These are phyloP conservation scores for Yamadazyma sp. DNA, from an alignment of 1,139 yeast species.

Conservation along the genomic window DNA sequence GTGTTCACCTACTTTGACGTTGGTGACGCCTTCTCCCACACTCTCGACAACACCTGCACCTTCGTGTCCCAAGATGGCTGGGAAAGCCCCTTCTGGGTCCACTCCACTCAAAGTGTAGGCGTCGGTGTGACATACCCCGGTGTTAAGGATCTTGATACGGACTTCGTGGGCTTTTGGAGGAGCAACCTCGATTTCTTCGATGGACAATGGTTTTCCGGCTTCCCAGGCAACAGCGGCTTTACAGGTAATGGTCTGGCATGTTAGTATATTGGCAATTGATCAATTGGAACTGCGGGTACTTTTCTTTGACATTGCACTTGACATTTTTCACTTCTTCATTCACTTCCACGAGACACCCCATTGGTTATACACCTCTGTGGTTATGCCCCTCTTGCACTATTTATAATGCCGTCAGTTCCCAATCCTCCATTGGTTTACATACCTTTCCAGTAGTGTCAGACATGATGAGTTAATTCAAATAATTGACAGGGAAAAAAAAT, in stretches of 20 bases:
- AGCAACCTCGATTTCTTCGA: slow-evolving; percentile 86
- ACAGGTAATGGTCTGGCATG: slow-evolving; percentile 72
- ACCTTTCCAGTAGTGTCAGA: slow-evolving; percentile 34
- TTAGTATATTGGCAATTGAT: slow-evolving; percentile 10
- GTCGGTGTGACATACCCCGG: slow-evolving; percentile 98
- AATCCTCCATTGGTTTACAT: slow-evolving; percentile 22
- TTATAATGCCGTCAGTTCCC: slow-evolving; percentile 5
- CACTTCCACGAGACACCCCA: not conserved
- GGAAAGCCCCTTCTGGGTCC: slow-evolving; percentile 97
- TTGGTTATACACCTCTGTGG: slow-evolving; percentile 1
- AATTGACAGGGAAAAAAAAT: not conserved
- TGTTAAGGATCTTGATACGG: slow-evolving; percentile 79
- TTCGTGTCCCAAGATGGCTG: slow-evolving; percentile 90
- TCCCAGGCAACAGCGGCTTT: slow-evolving; percentile 98
- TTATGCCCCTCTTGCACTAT: slow-evolving; percentile 1
- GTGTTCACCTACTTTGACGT: slow-evolving; percentile 83
- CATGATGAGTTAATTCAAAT: not conserved
- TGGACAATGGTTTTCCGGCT: slow-evolving; percentile 78
- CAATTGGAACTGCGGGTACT: too few relatives aligned
- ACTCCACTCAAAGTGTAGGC: slow-evolving; percentile 92
- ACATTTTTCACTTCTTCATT: too few relatives aligned
- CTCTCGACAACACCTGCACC: slow-evolving; percentile 96
- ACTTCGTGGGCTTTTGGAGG: slow-evolving; percentile 98
- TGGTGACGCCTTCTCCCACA: slow-evolving; percentile 89
- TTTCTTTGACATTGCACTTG: too few relatives aligned